Evolutionary conservation across 441 rosid species (phyloP).

Genomic region (California macrophylla): DNA sequence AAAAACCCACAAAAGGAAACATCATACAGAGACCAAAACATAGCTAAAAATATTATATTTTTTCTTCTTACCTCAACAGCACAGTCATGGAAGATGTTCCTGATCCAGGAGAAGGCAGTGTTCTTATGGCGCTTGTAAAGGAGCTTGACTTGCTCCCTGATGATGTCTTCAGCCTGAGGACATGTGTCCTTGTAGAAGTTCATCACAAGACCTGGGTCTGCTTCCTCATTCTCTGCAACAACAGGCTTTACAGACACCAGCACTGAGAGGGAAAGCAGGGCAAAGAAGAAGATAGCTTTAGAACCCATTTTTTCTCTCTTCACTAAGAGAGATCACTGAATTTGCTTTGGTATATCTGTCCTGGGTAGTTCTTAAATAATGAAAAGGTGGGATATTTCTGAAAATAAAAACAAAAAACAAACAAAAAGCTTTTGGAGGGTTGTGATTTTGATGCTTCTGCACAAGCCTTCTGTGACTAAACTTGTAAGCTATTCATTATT

Average conservation of each 20-base stretch:
- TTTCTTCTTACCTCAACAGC: conserved; percentile 56
- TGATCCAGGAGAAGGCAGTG: conserved; percentile 97
- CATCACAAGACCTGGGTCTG: conserved; percentile 60
- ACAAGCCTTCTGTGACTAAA: neutral
- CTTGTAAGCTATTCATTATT: neutral
- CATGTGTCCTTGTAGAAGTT: conserved; percentile 77
- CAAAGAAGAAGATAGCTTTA: conserved; percentile 46
- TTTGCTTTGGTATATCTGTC: conserved; percentile 14
- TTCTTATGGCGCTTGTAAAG: conserved; percentile 98
- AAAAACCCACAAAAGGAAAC: neutral
- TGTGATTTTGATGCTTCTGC: neutral
- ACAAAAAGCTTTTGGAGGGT: neutral
- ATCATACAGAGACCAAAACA: neutral
- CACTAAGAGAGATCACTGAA: conserved; percentile 21
- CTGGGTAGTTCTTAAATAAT: conserved; percentile 32
- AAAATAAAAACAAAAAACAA: neutral
- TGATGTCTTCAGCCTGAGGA: conserved; percentile 87
- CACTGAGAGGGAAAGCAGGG: conserved; percentile 43
- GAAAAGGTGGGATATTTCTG: neutral
- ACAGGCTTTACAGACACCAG: conserved; percentile 23
- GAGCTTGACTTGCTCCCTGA: conserved; percentile 77
- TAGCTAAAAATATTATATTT: neutral
- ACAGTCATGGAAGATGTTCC: conserved; percentile 98
- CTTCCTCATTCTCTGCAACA: conserved; percentile 40
- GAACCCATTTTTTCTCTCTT: conserved; percentile 34